Evolutionary conservation across 2,329 filamentous ascomycete species (phyloP), one percentile per base, ranked within the genome.

Genomic region (Colletotrichum higginsianum): DNA sequence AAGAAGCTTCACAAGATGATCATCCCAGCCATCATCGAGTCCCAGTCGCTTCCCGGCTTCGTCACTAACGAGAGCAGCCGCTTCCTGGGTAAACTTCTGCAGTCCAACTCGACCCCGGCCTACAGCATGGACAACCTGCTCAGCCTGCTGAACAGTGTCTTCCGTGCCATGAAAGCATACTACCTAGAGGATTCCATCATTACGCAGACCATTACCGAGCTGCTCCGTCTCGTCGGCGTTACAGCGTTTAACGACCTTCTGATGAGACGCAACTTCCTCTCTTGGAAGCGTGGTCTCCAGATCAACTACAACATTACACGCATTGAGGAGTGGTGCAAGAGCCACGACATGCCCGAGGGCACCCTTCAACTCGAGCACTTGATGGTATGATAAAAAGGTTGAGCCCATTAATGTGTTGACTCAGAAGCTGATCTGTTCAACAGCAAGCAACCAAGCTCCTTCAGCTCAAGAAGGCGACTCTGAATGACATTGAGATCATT

Each of bases 301-400:
- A 99, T 99, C 86, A 99, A 99, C 86, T 99, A 99, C 88, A 99
- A 99, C 85, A 99, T 99, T 82, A 99, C 96, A 30, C 91, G 96
- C 69, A 99, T 99, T 74, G 96, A 99, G 83, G 96, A 99, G 84
- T 99, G 96, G 96, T 99, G 96, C 86, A 99, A 99, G 90, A 98
- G 95, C 79, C 97, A 99, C 82, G 96, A 98, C 77, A 98, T 99
- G 96, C 96, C 96, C 1, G 96, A 99, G 83, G 96, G 96, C 66
- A 99, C 96, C 40, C 88, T 99, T 64, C 96, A 98, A 85, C 89
- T 99, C 67, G 96, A 99, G 86, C 96, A 99, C 86, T 85, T 99
- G 77, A 99, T 99, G 96, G 93, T 94, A 84, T 83, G 86, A 78
- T 21, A 7, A 38, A 38, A 38, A 38, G 11, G 6, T 35, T 9